Base-by-base conservation (phyloP, 257 asterid species). In the Nicotiana paniculata region DNA sequence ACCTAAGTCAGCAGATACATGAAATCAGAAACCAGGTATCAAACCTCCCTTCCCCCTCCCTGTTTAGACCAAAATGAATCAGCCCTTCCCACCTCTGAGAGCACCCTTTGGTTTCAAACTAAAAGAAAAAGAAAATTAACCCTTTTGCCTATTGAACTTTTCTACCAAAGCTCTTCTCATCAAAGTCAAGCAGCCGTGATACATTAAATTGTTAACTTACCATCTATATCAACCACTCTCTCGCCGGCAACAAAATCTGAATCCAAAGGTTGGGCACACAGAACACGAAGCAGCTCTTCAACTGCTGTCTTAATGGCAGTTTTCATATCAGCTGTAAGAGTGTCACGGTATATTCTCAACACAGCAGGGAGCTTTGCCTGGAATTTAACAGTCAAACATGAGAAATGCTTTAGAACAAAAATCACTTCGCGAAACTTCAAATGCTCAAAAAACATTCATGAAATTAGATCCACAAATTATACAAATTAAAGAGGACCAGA, bases 361-460 rank as follows among this genome's bases (percentile, higher is more conserved):
- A 94, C 97, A 83, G 96, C 90, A 35, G 99, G 99, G 79, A 96
- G 90, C 86, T 93, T 96, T 79, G 98, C 98, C 99, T 94, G 92
- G 83, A 90, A 87, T 80, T 74, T 51, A 75, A 75, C 3, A 26
- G 59, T 51, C 63, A 75, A 51, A 51, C 46, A 75, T 51, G 79
- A 51, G 30, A 64, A 75, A 26, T 75, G 63, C 28, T 75, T 57
- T 66, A 17, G 3, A 48, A 51, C 46, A 75, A 74, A 48, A 26
- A 48, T 13, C 26, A 48, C 62, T 48, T 30, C 3, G 62, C 16
- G 35, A 26, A 75, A 51, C 63, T 75, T 46, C 80, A 75, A 53
- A 51, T 75, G 26, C 63, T 75, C 21, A 51, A 48, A 75, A 51
- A 75, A 15, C 63, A 26, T 51, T 28, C 63, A 51, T 15, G 80